Base-by-base conservation (phyloP, 2,329 filamentous ascomycete species). In the Fusarium gaditjirri region DNA sequence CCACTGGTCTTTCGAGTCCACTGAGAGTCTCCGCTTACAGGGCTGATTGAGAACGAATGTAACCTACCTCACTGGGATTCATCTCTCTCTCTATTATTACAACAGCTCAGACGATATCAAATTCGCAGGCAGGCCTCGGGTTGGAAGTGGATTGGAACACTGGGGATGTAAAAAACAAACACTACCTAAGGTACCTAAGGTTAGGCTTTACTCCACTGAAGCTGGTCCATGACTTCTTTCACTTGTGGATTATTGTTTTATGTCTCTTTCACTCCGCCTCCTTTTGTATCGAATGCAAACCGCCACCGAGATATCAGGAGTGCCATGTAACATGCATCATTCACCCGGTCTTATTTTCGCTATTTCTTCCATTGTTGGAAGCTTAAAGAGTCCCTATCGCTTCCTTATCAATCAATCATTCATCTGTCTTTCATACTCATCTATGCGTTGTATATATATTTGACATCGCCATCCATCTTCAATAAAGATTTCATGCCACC, bases 11-110 rank as follows among this genome's bases (percentile, higher is more conserved):
- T 33, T 39, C 19, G 10, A 43, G 16, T 47, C 58, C 41, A 53
- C 54, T 64, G 29, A 44, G 53, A 19, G 38, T 27, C 56, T 69
- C 70, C 65, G 50, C 70, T 73, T 39, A 61, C 70, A 72, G 65
- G 70, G 70, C 69, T 72, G 65, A 65, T 54, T 8, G n/a, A 52
- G 44, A 23, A 38, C 43, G 38, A 44, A 39, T 58, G 50, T 38
- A n/a, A 42, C 47, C 23, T 31, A 31, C 44, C 44, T 47, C 27
- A 49, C n/a, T 38, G 23, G 9, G 31, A 14, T 21, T 41, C 29
- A 36, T 31, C 33, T 63, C 39, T 53, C 25, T 31, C 8, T 31
- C 10, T 42, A 23, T 27, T 33, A 39, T 31, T 11, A 7, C 25
- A 29, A 27, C 27, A n/a, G 21, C 33, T 19, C 12, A 25, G 23